Evolutionary conservation across 805 yeast species (phyloP).

Genomic region (Candida anglica): DNA sequence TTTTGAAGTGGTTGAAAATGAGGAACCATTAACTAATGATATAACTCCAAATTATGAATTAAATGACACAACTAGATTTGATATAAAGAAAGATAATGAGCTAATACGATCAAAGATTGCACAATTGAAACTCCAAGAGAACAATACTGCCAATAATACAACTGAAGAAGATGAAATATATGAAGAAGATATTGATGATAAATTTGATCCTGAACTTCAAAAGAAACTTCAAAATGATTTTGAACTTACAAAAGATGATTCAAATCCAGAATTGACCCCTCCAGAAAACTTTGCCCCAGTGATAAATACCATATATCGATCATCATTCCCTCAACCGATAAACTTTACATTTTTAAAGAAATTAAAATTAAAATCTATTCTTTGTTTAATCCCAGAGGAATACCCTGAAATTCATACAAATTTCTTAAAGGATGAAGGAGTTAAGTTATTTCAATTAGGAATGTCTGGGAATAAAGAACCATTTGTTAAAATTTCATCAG

Average conservation of each 20-base stretch:
- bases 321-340: constrained; percentile 85
- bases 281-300: constrained; percentile 95
- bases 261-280: constrained; percentile 39
- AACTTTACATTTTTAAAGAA: constrained; percentile 68
- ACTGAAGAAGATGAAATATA: constrained; percentile 25
- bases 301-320: constrained; percentile 67
- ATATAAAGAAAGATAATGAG: constrained; percentile 12
- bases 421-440: constrained; percentile 57
- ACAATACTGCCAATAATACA: constrained; percentile 13
- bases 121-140: constrained; percentile 21
- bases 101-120: constrained; percentile 32
- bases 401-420: constrained; percentile 75
- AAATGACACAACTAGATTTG: constrained; percentile 5
- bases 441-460: constrained; percentile 80
- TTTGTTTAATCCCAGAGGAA: constrained; percentile 87
- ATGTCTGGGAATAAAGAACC: constrained; percentile 96
- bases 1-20: neutral
- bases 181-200: constrained; percentile 41
- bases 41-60: constrained; percentile 13
- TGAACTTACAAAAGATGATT: constrained; percentile 5
- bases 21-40: neutral
- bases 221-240: constrained; percentile 15
- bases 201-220: constrained; percentile 24
- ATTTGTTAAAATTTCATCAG: constrained; percentile 68
- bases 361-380: constrained; percentile 64